Percentiles rank a stretch among this genome's conserved stretches.
These are phyloP conservation scores for Capsicum chinense DNA, from an alignment of 257 asterid species.

Conservation along the genomic window DNA sequence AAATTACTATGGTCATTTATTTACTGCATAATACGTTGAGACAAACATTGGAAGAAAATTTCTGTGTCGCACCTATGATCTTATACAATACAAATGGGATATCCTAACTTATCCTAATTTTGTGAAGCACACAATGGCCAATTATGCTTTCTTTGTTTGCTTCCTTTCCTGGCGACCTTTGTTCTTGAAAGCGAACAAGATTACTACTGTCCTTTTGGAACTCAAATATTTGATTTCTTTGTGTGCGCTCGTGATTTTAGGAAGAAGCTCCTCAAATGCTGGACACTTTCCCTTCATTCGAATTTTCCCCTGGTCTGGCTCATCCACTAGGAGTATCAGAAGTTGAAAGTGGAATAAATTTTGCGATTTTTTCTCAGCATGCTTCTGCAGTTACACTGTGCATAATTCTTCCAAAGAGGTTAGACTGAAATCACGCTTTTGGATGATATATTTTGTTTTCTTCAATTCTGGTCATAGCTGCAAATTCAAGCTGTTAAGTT, in stretches of 20 bases:
- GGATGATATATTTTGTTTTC: conserved; percentile 3
- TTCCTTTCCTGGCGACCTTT: conserved; percentile 8
- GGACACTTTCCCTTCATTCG: conserved; percentile 45
- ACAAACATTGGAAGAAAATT: not conserved
- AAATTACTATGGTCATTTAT: not conserved
- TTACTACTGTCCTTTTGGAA: not conserved
- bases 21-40: not conserved
- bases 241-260: conserved; percentile 43
- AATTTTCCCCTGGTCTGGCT: conserved; percentile 76
- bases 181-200: not conserved
- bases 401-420: conserved; percentile 74
- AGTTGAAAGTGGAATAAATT: conserved; percentile 79
- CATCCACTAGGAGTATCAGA: conserved; percentile 88
- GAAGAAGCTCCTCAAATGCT: conserved; percentile 56
- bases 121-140: not conserved
- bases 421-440: conserved; percentile 30
- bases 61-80: conserved; percentile 2
- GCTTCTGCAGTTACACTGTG: conserved; percentile 86
- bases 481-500: conserved; percentile 25
- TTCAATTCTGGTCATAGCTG: conserved; percentile 17
- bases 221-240: not conserved
- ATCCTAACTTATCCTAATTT: conserved; percentile 10
- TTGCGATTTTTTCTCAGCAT: conserved; percentile 89
- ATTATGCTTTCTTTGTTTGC: not conserved
- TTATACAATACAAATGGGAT: conserved; percentile 4